Evolutionary conservation across 2,329 filamentous ascomycete species (phyloP).

Genomic region (Neocatenulostroma microsporum): DNA sequence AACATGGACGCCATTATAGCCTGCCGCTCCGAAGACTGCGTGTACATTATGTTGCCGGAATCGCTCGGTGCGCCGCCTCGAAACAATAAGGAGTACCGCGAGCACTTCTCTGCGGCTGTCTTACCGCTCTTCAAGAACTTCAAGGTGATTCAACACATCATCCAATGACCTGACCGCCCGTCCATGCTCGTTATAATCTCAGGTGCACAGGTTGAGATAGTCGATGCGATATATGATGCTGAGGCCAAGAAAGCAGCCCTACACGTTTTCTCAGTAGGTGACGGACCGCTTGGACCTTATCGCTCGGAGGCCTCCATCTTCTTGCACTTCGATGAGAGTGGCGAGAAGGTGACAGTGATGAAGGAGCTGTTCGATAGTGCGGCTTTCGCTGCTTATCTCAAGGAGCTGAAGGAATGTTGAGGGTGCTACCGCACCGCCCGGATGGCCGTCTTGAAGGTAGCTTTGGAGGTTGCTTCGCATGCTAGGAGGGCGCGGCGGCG

Average conservation of each 20-base stretch:
- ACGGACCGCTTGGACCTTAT: background rate
- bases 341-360: background rate
- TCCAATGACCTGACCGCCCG: too few species aligned
- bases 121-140: background rate
- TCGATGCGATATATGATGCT: background rate
- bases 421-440: too few species aligned
- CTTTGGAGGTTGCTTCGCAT: too few species aligned
- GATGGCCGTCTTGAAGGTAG: too few species aligned
- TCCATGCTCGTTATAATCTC: too few species aligned
- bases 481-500: too few species aligned
- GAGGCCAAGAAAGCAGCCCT: background rate
- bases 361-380: background rate
- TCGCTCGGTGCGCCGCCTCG: background rate
- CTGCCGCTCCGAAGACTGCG: background rate
- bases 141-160: background rate
- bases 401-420: too few species aligned
- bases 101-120: background rate
- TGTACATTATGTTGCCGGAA: background rate
- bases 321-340: background rate
- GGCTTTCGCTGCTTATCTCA: too few species aligned
- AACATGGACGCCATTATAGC: constrained; percentile 1
- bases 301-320: background rate
- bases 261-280: background rate
- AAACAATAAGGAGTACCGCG: background rate
- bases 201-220: background rate